Evolutionary conservation across 2,329 filamentous ascomycete genomes (phyloP), one percentile per base, ranked within the genome.

Genomic region (Aspergillus sp.): DNA sequence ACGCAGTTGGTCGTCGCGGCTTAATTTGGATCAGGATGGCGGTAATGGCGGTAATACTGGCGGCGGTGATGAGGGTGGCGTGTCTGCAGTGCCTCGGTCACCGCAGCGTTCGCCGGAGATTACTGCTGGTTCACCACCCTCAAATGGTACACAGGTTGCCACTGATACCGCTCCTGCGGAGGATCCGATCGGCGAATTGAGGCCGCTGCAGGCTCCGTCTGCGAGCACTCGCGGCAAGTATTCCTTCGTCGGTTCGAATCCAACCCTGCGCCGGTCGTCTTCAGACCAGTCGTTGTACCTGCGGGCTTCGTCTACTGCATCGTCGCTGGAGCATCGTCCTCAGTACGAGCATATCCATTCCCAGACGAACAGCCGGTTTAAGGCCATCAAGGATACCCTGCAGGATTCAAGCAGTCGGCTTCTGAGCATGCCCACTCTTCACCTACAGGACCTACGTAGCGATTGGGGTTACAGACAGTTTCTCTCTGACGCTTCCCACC

Each of bases 351-450:
- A 95, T 72, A 86, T 96, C 12, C 85, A 87, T 44, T 89, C 91
- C 60, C 90, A 95, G 78, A 89, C 93, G 64, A 98, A 97, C 68
- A 91, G 90, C 65, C 84, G 93, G 43, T 82, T 95, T 69, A 96
- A 96, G 76, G 93, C 93, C 4, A 90, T 98, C 71, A 90, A 87
- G 69, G 93, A 97, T 71, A 96, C 89, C 69, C 85, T 90, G 61
- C 87, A 91, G 69, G 92, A 96, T 66, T 90, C 92, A 2, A 90
- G 87, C 55, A 90, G 87, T 68, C 81, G 91, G 69, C 85, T 82
- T 44, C 74, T 80, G 19, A 80, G 75, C 66, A 75, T 79, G 68
- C 77, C 78, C 4, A 76, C 66, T 51, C 73, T 82, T 55, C 73
- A 73, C 62, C 68, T 80, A 51, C 70, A 71, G 11, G 70, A 74